Conservation (phyloP, 1,284 basidiomycete genomes). For the Tylopilus orsonianus region DNA sequence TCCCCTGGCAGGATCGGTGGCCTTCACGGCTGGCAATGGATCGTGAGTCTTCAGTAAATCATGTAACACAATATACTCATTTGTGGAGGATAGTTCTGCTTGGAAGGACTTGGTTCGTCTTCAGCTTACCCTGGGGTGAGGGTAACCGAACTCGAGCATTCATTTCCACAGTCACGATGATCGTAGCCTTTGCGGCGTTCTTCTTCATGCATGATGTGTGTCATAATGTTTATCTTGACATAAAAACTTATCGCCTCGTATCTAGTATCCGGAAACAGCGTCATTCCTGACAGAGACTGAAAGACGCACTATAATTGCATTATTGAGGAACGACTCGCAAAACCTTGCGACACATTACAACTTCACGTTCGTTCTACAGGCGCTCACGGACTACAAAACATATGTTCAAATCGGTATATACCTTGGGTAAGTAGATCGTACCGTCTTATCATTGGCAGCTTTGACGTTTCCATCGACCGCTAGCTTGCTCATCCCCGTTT, state of each 20-base stretch:
- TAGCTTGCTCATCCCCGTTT: not conserved
- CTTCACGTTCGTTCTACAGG: not conserved
- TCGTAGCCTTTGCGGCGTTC: not conserved
- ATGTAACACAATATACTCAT: not conserved
- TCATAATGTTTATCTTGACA: too few relatives aligned
- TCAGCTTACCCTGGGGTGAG: too few relatives aligned
- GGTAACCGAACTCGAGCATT: not conserved
- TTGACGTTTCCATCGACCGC: not conserved
- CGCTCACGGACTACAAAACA: not conserved
- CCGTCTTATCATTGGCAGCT: not conserved
- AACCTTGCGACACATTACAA: not conserved
- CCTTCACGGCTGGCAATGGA: not conserved
- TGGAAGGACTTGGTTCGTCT: constrained; percentile 27
- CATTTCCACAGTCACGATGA: not conserved
- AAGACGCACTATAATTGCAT: not conserved
- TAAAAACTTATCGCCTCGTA: too few relatives aligned
- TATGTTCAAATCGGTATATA: not conserved
- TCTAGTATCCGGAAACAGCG: not conserved
- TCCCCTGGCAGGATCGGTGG: not conserved
- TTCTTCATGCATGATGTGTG: not conserved
- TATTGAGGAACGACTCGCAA: not conserved
- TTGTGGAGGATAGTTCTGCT: constrained; percentile 23
- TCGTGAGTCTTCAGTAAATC: not conserved
- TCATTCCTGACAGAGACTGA: not conserved
- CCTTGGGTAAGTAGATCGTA: not conserved